phyloP scores from a whole-genome alignment of 2,329 filamentous ascomycete genomes.

The Chalaropsis thielavioides region DNA sequence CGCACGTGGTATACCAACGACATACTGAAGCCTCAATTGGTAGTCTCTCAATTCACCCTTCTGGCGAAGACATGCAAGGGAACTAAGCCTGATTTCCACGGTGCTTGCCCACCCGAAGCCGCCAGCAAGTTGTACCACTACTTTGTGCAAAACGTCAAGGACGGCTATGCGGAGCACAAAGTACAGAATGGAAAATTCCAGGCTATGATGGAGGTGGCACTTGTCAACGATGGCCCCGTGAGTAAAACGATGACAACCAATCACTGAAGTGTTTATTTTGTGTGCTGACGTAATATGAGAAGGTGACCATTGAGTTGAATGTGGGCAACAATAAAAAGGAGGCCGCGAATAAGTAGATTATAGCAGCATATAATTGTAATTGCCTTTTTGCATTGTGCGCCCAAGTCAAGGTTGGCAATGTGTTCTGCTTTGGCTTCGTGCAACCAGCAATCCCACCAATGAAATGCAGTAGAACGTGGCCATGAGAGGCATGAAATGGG shows the following conservation, averaged over 20 bases:
- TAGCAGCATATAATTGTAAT: neutral
- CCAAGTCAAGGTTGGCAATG: neutral
- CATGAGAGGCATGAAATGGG: neutral
- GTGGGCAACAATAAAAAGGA: slow-evolving; percentile 15
- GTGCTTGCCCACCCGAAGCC: slow-evolving; percentile 62
- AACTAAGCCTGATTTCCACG: slow-evolving; percentile 88
- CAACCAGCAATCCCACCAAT: neutral
- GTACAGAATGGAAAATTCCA: slow-evolving; percentile 96
- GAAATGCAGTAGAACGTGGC: neutral
- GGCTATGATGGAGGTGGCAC: slow-evolving; percentile 94
- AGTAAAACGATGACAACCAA: slow-evolving; percentile 20
- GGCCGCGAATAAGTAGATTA: neutral
- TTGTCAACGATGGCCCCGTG: slow-evolving; percentile 74
- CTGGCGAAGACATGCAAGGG: slow-evolving; percentile 90
- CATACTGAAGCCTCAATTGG: neutral
- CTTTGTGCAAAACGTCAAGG: slow-evolving; percentile 64
- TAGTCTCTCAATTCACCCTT: slow-evolving; percentile 94
- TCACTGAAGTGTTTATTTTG: neutral
- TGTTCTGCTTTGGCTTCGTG: neutral
- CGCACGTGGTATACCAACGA: neutral
- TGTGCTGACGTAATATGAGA: neutral
- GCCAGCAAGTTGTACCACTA: slow-evolving; percentile 70
- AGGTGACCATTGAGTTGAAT: slow-evolving; percentile 20
- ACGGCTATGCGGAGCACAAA: slow-evolving; percentile 54
- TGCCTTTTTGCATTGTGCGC: too few species aligned